A percentile compares a stretch with the other conserved stretches of the same genome.
These are phyloP conservation scores for Biscogniauxia sp. DNA, from an alignment of 2,329 filamentous ascomycete genomes.

Conservation along the genomic window DNA sequence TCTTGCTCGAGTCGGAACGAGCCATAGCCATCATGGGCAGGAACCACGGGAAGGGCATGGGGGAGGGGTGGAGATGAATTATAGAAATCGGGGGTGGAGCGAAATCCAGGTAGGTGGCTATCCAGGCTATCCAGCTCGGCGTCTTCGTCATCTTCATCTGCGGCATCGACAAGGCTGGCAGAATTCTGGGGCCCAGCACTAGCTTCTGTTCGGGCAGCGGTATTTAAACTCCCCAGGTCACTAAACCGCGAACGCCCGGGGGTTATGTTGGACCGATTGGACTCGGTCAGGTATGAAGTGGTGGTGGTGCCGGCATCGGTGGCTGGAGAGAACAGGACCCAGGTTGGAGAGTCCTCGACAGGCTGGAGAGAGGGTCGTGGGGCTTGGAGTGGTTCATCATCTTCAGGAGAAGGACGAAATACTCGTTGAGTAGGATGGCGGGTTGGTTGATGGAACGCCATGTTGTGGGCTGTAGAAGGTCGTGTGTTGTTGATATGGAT, in stretches of 20 bases:
- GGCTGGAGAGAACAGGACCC: constrained; percentile 88
- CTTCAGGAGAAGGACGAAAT: constrained; percentile 38
- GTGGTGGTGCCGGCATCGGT: constrained; percentile 56
- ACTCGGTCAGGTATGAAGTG: constrained; percentile 66
- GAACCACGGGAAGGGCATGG: constrained; percentile 70
- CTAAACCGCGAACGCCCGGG: constrained; percentile 71
- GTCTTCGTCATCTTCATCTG: constrained; percentile 53
- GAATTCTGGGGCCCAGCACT: constrained; percentile 45
- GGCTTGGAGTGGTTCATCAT: constrained; percentile 37
- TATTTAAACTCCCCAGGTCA: constrained; percentile 77
- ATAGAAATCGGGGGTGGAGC: constrained; percentile 54
- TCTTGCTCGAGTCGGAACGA: constrained; percentile 70
- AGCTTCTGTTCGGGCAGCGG: constrained; percentile 59
- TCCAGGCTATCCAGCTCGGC: constrained; percentile 89
- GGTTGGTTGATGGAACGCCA: constrained; percentile 62
- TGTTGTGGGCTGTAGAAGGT: constrained; percentile 26
- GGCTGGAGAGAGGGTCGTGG: constrained; percentile 34
- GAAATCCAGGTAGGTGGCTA: constrained; percentile 85
- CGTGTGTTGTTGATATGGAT: background rate
- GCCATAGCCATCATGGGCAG: constrained; percentile 87
- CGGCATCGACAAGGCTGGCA: constrained; percentile 36
- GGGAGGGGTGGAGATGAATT: constrained; percentile 43
- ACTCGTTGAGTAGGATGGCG: constrained; percentile 51
- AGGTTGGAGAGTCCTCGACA: constrained; percentile 79
- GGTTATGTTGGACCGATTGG: constrained; percentile 62